Conservation (phyloP, 192 early-diverging fungal species). For the Powellomyces hirtus region DNA sequence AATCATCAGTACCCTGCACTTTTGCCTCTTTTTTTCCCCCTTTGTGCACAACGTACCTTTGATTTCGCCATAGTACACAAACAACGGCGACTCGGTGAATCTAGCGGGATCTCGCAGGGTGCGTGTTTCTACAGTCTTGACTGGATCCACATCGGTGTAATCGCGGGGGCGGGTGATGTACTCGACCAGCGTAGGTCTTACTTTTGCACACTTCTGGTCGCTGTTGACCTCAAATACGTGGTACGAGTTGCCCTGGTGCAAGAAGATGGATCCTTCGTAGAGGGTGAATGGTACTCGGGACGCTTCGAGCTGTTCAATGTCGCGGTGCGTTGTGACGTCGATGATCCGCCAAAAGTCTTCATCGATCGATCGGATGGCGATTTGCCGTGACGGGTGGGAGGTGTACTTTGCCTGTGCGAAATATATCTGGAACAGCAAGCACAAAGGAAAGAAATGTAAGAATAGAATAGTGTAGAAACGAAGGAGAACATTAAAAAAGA, state of each 20-base stretch:
- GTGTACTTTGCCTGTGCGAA: conserved; percentile 44
- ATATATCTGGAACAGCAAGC: conserved; percentile 27
- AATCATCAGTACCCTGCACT: no score
- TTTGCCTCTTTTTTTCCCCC: no score
- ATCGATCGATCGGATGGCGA: conserved; percentile 49
- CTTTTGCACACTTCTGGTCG: conserved; percentile 42
- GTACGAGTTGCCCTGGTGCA: conserved; percentile 58
- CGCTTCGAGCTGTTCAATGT: conserved; percentile 54
- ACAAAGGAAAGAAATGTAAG: conserved; percentile 5
- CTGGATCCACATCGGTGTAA: conserved; percentile 54
- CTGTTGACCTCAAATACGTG: conserved; percentile 52
- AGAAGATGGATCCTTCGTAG: conserved; percentile 62
- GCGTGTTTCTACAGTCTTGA: conserved; percentile 19
- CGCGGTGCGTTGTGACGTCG: conserved; percentile 40
- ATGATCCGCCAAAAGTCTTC: conserved; percentile 52
- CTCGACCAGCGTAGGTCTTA: conserved; percentile 41
- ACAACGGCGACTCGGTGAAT: no score
- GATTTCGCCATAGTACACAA: neutral
- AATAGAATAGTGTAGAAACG: no score
- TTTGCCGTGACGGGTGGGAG: conserved; percentile 41
- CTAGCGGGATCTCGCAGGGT: no score
- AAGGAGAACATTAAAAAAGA: no score
- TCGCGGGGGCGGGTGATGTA: conserved; percentile 56
- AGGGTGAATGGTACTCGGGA: conserved; percentile 52
- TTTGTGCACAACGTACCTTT: no score